Conservation (phyloP, 345 rosid genomes). For the Citrus reticulata region DNA sequence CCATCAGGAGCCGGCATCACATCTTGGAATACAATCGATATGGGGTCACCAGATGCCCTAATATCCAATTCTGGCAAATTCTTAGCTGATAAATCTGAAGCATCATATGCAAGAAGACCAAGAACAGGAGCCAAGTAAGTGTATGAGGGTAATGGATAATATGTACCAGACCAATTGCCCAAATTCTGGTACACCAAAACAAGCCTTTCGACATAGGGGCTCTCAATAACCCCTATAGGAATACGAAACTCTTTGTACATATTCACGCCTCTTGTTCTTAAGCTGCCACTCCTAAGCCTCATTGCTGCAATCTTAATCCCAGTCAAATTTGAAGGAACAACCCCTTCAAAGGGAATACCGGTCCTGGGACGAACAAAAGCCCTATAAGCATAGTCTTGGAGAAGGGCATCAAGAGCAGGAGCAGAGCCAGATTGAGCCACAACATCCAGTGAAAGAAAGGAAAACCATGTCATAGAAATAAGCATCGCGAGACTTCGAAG, state of each 20-base stretch:
- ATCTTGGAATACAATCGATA: constrained; percentile 55
- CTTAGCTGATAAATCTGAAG: constrained; percentile 55
- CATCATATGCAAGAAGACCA: constrained; percentile 84
- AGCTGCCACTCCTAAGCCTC: constrained; percentile 91
- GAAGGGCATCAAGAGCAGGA: constrained; percentile 69
- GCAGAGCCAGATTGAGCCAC: constrained; percentile 38
- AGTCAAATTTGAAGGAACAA: constrained; percentile 58
- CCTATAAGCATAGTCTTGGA: constrained; percentile 75
- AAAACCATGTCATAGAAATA: constrained; percentile 26
- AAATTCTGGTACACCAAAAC: constrained; percentile 85
- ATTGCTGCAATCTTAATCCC: constrained; percentile 72
- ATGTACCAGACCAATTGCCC: constrained; percentile 66
- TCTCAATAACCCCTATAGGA: constrained; percentile 43
- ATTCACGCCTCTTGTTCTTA: constrained; percentile 46
- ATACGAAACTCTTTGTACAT: constrained; percentile 59
- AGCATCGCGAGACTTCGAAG: constrained; percentile 53
- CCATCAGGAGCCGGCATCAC: constrained; percentile 50
- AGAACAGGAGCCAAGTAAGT: constrained; percentile 66
- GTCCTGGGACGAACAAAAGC: constrained; percentile 72
- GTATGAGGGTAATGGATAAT: constrained; percentile 57
- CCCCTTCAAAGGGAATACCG: constrained; percentile 55
- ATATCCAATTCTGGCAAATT: constrained; percentile 49
- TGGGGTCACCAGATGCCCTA: constrained; percentile 44
- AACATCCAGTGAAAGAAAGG: constrained; percentile 22
- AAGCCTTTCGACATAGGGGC: constrained; percentile 75